These are phyloP conservation scores for Tricholoma terreum DNA, from an alignment of 768 basidiomycete genomes.

Conservation along the genomic window DNA sequence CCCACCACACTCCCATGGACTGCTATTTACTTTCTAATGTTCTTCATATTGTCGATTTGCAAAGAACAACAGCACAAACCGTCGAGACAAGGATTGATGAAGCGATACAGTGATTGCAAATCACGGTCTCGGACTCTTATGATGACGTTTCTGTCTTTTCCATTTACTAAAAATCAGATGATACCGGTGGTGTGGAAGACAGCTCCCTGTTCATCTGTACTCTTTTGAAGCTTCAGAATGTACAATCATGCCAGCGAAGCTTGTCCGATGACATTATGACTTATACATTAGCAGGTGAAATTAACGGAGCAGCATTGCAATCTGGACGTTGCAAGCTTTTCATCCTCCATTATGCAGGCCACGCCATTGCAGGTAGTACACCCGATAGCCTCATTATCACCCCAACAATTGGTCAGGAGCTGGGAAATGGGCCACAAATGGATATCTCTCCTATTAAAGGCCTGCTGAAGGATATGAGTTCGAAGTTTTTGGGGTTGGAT, in stretches of 20 bases:
- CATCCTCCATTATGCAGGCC: background rate
- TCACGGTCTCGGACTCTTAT: background rate
- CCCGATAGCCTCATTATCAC: background rate
- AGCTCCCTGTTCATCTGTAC: background rate
- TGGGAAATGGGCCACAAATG: background rate
- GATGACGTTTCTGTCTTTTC: background rate
- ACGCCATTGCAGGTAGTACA: background rate
- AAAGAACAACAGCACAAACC: background rate
- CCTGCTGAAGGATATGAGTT: conserved; percentile 3
- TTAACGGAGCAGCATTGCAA: background rate
- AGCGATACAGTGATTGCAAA: background rate
- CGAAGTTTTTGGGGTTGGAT: conserved; percentile 10
- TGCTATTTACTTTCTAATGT: no score
- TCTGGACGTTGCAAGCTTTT: background rate
- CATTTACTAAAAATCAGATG: background rate
- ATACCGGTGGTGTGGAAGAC: background rate
- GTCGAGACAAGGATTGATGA: background rate
- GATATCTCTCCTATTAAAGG: background rate
- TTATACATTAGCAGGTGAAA: background rate
- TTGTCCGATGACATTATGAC: background rate
- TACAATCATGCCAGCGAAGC: background rate
- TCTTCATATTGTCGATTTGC: background rate
- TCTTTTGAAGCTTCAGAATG: background rate
- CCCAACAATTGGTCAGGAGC: background rate
- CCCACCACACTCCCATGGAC: no score